These are phyloP conservation scores for Ganoderma meredithae DNA, from an alignment of 1,284 basidiomycete species.

Conservation along the genomic window DNA sequence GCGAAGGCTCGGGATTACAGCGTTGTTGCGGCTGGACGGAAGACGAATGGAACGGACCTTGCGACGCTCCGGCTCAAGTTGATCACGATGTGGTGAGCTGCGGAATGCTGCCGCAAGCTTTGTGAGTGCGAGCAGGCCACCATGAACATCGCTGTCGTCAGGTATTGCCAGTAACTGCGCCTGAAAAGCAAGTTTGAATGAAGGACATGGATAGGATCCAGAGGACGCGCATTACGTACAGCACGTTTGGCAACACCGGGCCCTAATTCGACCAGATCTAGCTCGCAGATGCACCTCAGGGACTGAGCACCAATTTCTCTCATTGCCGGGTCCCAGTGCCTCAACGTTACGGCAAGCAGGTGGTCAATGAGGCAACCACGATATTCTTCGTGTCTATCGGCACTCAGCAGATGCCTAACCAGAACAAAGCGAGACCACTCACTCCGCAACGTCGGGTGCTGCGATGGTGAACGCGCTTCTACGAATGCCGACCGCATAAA, in stretches of 20 bases:
- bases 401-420: constrained; percentile 14
- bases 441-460: constrained; percentile 88
- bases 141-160: constrained; percentile 82
- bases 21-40: neutral
- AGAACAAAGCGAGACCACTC: constrained; percentile 43
- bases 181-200: constrained; percentile 47
- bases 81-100: constrained; percentile 39
- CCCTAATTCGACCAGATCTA: constrained; percentile 64
- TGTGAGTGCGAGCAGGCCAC: constrained; percentile 77
- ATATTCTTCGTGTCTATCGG: constrained; percentile 73
- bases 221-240: constrained; percentile 48
- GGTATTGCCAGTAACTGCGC: constrained; percentile 64
- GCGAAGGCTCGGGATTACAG: constrained; percentile 22
- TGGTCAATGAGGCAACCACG: constrained; percentile 76
- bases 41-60: constrained; percentile 44
- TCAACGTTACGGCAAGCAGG: constrained; percentile 75
- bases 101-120: constrained; percentile 70
- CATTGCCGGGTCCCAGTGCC: constrained; percentile 92
- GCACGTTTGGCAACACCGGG: constrained; percentile 56
- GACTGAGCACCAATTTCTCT: constrained; percentile 84
- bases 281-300: constrained; percentile 70
- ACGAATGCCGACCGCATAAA: constrained; percentile 90
- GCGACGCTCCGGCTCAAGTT: constrained; percentile 43
- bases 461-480: constrained; percentile 86
- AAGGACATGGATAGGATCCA: constrained; percentile 1